Percentiles rank a stretch among this genome's conserved stretches.
Evolutionary conservation across 2,329 filamentous ascomycete species (phyloP).

Genomic region (Penicillium brasilianum): DNA sequence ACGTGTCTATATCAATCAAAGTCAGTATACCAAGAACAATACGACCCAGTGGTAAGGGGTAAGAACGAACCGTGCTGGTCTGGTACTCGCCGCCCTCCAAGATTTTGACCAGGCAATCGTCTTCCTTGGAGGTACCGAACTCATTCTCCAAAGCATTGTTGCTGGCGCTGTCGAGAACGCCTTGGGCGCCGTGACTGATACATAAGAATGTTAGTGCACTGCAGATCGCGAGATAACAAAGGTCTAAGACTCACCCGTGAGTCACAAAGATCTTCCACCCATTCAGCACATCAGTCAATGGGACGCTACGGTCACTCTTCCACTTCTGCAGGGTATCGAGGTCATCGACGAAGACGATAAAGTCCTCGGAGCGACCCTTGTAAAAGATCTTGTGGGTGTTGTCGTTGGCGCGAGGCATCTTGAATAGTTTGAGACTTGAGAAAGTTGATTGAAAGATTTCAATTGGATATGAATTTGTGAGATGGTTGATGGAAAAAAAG

Average conservation of each 20-base stretch:
- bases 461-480: background rate
- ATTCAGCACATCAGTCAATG: constrained; percentile 82
- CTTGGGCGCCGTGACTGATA: constrained; percentile 80
- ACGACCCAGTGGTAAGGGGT: background rate
- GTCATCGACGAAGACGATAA: constrained; percentile 60
- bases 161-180: constrained; percentile 75
- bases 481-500: background rate
- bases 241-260: constrained; percentile 71
- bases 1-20: constrained; percentile 27
- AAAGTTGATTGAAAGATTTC: constrained; percentile 5
- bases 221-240: background rate
- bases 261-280: constrained; percentile 89
- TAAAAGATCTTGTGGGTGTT: constrained; percentile 79
- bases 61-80: constrained; percentile 59
- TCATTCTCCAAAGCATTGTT: constrained; percentile 78
- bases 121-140: constrained; percentile 80
- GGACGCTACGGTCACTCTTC: constrained; percentile 77
- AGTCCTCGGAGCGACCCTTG: constrained; percentile 75
- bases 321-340: constrained; percentile 74
- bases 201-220: constrained; percentile 5
- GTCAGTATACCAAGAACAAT: constrained; percentile 11
- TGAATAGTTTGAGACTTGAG: constrained; percentile 22
- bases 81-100: constrained; percentile 75
- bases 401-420: constrained; percentile 74
- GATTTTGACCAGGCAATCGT: constrained; percentile 82